Evolutionary conservation across 1,284 basidiomycete species (phyloP).

Genomic region (Rhodofomes roseus): DNA sequence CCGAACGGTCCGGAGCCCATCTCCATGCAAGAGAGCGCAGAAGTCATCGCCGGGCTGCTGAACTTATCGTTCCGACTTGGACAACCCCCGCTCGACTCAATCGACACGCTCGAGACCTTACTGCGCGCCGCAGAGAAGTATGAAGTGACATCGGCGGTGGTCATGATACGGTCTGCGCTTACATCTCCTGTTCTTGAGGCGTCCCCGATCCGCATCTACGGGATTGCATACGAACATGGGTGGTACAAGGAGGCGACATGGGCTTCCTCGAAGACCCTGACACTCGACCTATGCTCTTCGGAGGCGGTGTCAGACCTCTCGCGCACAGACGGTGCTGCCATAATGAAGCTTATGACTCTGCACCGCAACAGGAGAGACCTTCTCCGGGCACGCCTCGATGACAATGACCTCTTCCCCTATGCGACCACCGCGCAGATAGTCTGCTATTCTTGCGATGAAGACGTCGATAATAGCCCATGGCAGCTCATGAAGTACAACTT

Average conservation of each 20-base stretch:
- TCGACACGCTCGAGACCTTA: constrained; percentile 46
- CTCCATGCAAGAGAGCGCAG: constrained; percentile 46
- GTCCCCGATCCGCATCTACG: constrained; percentile 48
- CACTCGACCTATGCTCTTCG: constrained; percentile 43
- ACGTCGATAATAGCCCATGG: constrained; percentile 12
- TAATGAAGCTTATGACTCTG: constrained; percentile 18
- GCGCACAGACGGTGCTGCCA: constrained; percentile 12
- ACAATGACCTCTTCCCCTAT: constrained; percentile 1
- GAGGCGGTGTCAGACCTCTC: constrained; percentile 17
- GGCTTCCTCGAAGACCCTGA: constrained; percentile 39
- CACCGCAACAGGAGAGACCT: constrained; percentile 18
- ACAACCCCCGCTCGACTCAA: constrained; percentile 39
- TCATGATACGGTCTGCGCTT: constrained; percentile 47
- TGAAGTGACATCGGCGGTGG: constrained; percentile 55
- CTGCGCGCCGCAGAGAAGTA: constrained; percentile 60
- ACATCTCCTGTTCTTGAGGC: constrained; percentile 40
- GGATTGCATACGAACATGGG: constrained; percentile 47
- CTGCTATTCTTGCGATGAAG: constrained; percentile 5
- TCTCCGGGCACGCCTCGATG: constrained; percentile 17
- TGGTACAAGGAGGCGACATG: constrained; percentile 50
- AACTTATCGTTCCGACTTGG: constrained; percentile 53
- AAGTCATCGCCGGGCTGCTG: constrained; percentile 47
- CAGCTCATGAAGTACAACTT: neutral
- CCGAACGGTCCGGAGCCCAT: constrained; percentile 33
- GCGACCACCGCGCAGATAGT: neutral